Evolutionary conservation across 176 grass and related monocot species (phyloP), one percentile per base, ranked within the genome.

Genomic region (Coix lacrymajobi): DNA sequence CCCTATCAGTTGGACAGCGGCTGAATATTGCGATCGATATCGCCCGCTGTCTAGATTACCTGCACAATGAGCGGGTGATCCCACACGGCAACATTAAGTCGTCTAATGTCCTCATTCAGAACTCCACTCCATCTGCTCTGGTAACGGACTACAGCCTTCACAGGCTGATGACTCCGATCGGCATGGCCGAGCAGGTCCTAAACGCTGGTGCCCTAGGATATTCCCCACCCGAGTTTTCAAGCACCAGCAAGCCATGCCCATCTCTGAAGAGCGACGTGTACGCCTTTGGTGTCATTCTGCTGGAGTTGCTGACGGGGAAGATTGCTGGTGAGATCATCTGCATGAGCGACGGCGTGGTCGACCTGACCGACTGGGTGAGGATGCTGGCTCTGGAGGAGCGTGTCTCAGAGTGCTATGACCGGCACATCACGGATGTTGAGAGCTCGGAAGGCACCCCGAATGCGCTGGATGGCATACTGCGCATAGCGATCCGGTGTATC

Each of bases 311-410:
- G 62, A 98, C 92, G 3, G 92, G 96, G 16, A 95, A 63, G 83
- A 88, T 88, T 46, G 96, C 92, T 0, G 88, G 92, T 24, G 96
- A 98, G 79, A 89, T 98, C 32, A 66, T 98, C 19, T 98, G 92
- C 14, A 77, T 84, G 17, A 90, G 80, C 6, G 83, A 89, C 3
- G 96, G 96, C 5, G 89, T 90, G 28, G 90, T 95, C 1, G 96
- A 98, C 77, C 76, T 98, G 66, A 98, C 89, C 4, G 96, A 98
- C 76, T 98, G 96, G 96, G 92, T 93, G 44, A 98, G 90, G 87
- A 73, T 90, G 75, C 62, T 94, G 66, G 90, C 85, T 32, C 67
- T 72, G 17, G 96, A 98, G 39, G 87, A 91, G 48, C 81, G 92
- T 28, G 75, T 81, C 25, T 91, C 85, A 0, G 90, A 98, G 75